Percentiles rank a stretch among this genome's conserved stretches.
Conservation (phyloP, 2,329 filamentous ascomycete species). For the Alternaria dauci region DNA sequence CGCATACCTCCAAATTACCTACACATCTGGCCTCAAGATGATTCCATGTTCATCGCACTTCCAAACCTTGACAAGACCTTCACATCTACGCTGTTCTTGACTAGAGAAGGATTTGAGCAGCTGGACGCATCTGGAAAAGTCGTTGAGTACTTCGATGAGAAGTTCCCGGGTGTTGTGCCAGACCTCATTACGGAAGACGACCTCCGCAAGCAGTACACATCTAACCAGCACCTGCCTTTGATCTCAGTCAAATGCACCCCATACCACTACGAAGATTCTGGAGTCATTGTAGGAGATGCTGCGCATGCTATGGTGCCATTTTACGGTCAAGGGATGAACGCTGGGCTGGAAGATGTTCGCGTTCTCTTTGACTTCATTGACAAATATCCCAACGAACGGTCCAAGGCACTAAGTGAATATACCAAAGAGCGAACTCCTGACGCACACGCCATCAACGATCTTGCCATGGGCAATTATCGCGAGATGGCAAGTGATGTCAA, state of each 20-base stretch:
- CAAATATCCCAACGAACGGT: slow-evolving; percentile 60
- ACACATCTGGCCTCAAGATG: slow-evolving; percentile 94
- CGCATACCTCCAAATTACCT: slow-evolving; percentile 89
- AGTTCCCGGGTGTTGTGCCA: slow-evolving; percentile 86
- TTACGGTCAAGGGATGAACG: slow-evolving; percentile 98
- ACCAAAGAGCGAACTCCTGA: slow-evolving; percentile 77
- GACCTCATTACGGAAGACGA: slow-evolving; percentile 71
- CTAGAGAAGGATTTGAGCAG: slow-evolving; percentile 70
- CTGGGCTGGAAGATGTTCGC: slow-evolving; percentile 91
- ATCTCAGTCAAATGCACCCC: slow-evolving; percentile 94
- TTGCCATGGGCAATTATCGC: slow-evolving; percentile 88
- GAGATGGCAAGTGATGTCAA: slow-evolving; percentile 93
- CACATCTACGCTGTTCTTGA: slow-evolving; percentile 92
- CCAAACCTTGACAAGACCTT: slow-evolving; percentile 89
- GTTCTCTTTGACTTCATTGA: slow-evolving; percentile 86
- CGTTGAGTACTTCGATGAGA: slow-evolving; percentile 76
- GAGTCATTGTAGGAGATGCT: slow-evolving; percentile 89
- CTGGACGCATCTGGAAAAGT: slow-evolving; percentile 71
- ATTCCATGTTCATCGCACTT: slow-evolving; percentile 99
- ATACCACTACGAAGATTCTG: slow-evolving; percentile 79
- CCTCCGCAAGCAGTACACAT: slow-evolving; percentile 76
- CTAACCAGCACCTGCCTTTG: slow-evolving; percentile 88
- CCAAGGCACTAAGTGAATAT: slow-evolving; percentile 73
- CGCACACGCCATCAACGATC: slow-evolving; percentile 88
- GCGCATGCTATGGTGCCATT: slow-evolving; percentile 99